Evolutionary conservation across 352 stramenopile genomes (phyloP).

Genomic region (Globisporangium alternatum): DNA sequence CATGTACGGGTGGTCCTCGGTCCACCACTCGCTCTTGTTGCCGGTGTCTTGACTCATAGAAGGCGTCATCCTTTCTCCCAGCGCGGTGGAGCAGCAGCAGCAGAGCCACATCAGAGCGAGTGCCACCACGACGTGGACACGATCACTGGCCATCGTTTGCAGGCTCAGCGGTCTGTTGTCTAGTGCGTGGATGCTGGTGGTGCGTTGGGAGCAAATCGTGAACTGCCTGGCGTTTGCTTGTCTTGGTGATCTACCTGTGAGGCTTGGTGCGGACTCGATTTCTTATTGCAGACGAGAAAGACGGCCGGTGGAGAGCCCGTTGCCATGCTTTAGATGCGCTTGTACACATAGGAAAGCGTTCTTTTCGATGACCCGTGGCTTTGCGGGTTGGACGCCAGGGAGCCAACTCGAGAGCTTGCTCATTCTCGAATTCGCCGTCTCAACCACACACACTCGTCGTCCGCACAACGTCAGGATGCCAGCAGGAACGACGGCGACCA

Average conservation of each 20-base stretch:
- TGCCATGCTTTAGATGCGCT: not conserved
- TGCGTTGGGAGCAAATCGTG: slow-evolving; percentile 1
- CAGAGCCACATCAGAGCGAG: slow-evolving; percentile 4
- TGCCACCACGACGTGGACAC: not conserved
- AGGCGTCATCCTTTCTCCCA: not conserved
- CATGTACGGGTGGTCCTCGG: slow-evolving; percentile 41
- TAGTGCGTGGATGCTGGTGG: not conserved
- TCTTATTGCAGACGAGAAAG: not conserved
- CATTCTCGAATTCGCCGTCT: slow-evolving; percentile 17
- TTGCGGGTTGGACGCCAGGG: not conserved
- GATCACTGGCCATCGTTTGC: not conserved
- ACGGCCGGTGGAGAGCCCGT: not conserved
- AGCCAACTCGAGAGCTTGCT: not conserved
- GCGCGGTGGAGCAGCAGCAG: not conserved
- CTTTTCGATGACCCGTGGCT: not conserved
- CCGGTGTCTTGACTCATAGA: not conserved
- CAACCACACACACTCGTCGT: slow-evolving; percentile 1
- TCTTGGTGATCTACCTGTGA: not conserved
- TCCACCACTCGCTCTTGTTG: slow-evolving; percentile 37
- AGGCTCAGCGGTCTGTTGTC: not conserved
- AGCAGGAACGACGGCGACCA: slow-evolving; percentile 14
- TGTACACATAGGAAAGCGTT: not conserved
- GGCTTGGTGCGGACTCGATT: not conserved
- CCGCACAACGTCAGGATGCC: not conserved
- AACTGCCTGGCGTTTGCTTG: not conserved